phyloP scores from a whole-genome alignment of 2,329 filamentous ascomycete species.

The Helotiales sp. region DNA sequence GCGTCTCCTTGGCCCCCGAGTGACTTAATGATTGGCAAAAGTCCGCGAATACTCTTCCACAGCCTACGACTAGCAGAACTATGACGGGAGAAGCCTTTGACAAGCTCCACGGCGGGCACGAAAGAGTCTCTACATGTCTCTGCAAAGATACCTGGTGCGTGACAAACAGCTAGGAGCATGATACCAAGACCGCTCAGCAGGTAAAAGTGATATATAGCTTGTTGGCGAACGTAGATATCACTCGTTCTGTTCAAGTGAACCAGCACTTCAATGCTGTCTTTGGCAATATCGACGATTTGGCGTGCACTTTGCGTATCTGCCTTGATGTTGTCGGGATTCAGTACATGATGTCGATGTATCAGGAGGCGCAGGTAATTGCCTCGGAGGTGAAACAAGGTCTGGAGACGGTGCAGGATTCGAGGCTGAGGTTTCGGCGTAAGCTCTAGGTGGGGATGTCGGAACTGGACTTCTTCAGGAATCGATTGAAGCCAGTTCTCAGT shows the following conservation, averaged over 20 bases:
- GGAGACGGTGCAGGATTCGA: not conserved
- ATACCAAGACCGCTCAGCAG: not conserved
- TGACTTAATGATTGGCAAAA: not conserved
- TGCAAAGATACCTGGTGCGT: not conserved
- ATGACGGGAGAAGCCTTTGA: not conserved
- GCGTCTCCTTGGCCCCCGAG: not conserved
- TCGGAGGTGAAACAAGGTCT: not conserved
- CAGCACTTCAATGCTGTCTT: not conserved
- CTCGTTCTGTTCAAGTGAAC: not conserved
- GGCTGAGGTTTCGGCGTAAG: not conserved
- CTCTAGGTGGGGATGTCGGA: not conserved
- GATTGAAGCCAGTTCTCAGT: not conserved
- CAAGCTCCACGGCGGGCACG: not conserved
- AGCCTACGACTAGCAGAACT: not conserved
- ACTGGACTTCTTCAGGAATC: not conserved
- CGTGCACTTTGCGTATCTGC: not conserved
- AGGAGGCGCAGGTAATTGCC: not conserved
- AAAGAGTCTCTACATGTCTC: not conserved
- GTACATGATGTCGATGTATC: not conserved
- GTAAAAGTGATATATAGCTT: not conserved
- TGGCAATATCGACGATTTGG: not conserved
- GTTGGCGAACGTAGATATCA: not conserved
- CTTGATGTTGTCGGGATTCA: not conserved
- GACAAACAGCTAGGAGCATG: not conserved
- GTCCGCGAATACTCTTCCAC: not conserved